Evolutionary conservation across 495 filamentous ascomycete genomes (phyloP).

Genomic region (Aspergillus mulundensis): DNA sequence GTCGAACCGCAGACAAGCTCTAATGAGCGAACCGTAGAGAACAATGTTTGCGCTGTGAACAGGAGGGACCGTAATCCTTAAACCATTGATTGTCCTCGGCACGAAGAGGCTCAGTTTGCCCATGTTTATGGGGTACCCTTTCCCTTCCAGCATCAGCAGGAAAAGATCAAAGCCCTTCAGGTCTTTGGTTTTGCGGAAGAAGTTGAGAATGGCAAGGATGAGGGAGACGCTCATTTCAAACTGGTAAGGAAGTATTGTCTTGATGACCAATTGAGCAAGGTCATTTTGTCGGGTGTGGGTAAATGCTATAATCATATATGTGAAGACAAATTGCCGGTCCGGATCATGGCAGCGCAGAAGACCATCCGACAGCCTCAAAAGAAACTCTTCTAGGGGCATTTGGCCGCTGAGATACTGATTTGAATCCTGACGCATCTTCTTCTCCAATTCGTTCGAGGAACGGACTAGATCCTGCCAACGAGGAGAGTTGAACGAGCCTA

Average conservation of each 20-base stretch:
- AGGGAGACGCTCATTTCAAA: constrained; percentile 36
- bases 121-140: constrained; percentile 36
- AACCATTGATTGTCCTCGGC: constrained; percentile 29
- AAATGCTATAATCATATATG: constrained; percentile 37
- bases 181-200: constrained; percentile 42
- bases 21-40: constrained; percentile 34
- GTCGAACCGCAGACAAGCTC: constrained; percentile 36
- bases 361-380: constrained; percentile 35
- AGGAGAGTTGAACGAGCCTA: constrained; percentile 16
- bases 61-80: constrained; percentile 37
- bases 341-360: constrained; percentile 32
- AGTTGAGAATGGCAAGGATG: constrained; percentile 34
- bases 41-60: constrained; percentile 33
- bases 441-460: constrained; percentile 21
- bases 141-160: constrained; percentile 37
- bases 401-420: constrained; percentile 24
- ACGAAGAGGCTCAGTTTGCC: constrained; percentile 32
- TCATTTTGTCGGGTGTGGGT: constrained; percentile 40
- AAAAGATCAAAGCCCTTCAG: constrained; percentile 42
- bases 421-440: constrained; percentile 30
- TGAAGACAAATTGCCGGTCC: constrained; percentile 32
- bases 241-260: constrained; percentile 36
- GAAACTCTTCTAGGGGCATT: constrained; percentile 35
- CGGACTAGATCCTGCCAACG: constrained; percentile 11
- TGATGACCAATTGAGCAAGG: constrained; percentile 35